Evolutionary conservation across 202 grass and related monocot genomes (phyloP).

Genomic region (Zoysia matrella): DNA sequence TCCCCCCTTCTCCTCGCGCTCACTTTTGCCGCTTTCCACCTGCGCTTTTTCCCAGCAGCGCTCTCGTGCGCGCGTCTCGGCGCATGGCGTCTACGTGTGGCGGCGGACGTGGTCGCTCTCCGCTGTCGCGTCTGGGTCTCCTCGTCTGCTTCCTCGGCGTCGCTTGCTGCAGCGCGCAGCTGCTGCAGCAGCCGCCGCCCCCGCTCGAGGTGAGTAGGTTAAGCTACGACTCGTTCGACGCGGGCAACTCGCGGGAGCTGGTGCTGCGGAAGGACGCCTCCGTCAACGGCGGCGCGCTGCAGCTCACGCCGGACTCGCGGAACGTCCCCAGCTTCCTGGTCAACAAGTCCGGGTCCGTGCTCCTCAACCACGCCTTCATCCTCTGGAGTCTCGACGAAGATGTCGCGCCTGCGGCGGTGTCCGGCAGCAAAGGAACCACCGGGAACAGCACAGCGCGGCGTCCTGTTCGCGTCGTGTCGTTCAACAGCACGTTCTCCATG

Average conservation of each 20-base stretch:
- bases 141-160: neutral
- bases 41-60: neutral
- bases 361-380: too few species aligned
- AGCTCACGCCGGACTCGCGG: slow-evolving; percentile 54
- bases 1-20: neutral
- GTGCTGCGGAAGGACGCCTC: neutral
- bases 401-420: neutral
- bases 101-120: neutral
- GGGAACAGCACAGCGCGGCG: neutral
- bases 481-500: slow-evolving; percentile 62
- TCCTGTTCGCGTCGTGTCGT: slow-evolving; percentile 18
- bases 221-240: slow-evolving; percentile 18
- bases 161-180: neutral
- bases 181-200: neutral
- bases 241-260: neutral
- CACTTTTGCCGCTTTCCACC: neutral
- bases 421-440: neutral
- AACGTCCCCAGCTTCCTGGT: neutral
- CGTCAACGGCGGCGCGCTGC: slow-evolving; percentile 54
- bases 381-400: slow-evolving; percentile 26
- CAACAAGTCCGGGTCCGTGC: too few species aligned
- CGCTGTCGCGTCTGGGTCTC: neutral
- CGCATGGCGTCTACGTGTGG: too few species aligned
- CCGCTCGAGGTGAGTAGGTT: neutral
- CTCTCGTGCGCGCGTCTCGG: neutral